Conservation (phyloP, 2,329 filamentous ascomycete genomes). For the Pseudocercospora ulei region DNA sequence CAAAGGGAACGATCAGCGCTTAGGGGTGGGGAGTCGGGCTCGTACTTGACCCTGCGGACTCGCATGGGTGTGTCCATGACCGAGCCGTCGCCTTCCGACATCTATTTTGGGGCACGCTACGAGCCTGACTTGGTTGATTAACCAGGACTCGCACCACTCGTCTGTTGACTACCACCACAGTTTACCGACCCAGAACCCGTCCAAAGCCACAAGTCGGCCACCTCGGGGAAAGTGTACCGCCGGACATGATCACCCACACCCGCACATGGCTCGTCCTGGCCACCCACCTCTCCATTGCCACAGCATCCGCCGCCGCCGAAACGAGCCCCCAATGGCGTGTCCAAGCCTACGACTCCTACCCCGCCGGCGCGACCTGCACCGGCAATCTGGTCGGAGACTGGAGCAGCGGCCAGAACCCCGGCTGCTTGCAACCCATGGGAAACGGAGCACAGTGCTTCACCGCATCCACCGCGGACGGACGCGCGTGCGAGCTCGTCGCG, state of each 20-base stretch:
- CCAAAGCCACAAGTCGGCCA: no score
- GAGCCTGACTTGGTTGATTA: no score
- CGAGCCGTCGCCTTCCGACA: neutral
- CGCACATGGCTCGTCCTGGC: neutral
- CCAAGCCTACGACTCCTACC: conserved; percentile 1
- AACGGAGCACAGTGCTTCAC: neutral
- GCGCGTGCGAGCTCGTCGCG: neutral
- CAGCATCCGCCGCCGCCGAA: no score
- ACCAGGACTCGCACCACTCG: no score
- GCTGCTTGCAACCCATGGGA: neutral
- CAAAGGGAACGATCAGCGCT: conserved; percentile 20
- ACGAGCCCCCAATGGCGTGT: neutral
- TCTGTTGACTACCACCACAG: no score
- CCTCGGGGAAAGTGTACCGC: no score
- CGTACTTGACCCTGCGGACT: neutral
- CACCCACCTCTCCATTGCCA: no score
- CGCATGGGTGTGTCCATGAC: neutral
- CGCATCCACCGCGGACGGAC: neutral
- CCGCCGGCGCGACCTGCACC: neutral
- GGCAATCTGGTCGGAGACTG: neutral
- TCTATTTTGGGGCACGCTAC: conserved; percentile 1
- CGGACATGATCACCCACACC: neutral
- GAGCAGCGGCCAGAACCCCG: neutral
- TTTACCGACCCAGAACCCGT: no score
- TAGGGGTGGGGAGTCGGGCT: conserved; percentile 4